Conservation (phyloP, 225 moss, liverwort and hornwort species). For the Pseudisothecium myosuroides region DNA sequence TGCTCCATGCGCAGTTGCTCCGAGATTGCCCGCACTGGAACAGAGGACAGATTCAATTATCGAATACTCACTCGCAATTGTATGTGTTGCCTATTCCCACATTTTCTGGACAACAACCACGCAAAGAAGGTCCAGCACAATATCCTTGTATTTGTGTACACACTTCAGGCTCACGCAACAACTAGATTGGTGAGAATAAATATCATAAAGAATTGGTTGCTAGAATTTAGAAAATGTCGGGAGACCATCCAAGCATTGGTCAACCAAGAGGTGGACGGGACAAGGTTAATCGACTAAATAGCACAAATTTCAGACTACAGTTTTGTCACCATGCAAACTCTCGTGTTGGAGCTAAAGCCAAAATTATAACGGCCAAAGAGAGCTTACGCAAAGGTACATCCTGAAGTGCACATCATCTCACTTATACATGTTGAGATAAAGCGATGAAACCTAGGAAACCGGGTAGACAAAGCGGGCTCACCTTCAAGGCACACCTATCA, state of each 20-base stretch:
- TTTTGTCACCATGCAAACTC: not conserved
- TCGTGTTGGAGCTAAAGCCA: not conserved
- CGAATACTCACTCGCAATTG: not conserved
- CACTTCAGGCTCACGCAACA: not conserved
- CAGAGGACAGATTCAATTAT: constrained; percentile 5
- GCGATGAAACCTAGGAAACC: not conserved
- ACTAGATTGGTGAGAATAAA: not conserved
- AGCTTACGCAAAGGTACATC: not conserved
- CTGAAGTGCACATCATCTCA: not conserved
- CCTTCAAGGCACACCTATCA: constrained; percentile 84
- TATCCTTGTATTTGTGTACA: not conserved
- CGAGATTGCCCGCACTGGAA: constrained; percentile 77
- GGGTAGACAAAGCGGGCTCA: constrained; percentile 10
- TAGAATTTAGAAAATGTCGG: not conserved
- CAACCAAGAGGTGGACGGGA: not conserved
- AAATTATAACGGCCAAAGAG: not conserved
- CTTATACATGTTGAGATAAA: constrained; percentile 13
- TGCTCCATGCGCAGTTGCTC: constrained; percentile 90
- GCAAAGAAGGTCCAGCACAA: not conserved
- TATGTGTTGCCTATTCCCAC: not conserved
- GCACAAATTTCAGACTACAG: not conserved
- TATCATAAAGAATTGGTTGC: not conserved
- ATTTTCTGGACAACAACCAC: not conserved
- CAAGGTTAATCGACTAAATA: not conserved
- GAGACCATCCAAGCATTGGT: not conserved